These are phyloP conservation scores for Rhodamnia argentea DNA, from an alignment of 345 rosid species.

Conservation along the genomic window DNA sequence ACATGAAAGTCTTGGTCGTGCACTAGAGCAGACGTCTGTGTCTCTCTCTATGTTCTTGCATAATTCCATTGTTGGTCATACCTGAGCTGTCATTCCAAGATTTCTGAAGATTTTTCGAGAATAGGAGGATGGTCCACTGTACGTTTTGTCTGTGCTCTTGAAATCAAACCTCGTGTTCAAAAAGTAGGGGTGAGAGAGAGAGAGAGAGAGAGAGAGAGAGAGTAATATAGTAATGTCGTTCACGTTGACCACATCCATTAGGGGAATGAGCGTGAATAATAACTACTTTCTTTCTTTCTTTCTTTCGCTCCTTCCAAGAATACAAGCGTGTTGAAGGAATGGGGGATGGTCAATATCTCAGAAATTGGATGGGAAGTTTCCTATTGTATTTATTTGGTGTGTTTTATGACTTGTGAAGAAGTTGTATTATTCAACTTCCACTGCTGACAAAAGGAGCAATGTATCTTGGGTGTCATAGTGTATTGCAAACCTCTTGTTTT, in stretches of 20 bases:
- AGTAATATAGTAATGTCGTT: neutral
- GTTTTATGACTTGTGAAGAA: neutral
- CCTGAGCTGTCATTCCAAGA: neutral
- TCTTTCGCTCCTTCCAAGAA: neutral
- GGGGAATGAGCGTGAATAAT: neutral
- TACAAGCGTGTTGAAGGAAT: neutral
- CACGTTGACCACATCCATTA: neutral
- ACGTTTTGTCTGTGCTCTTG: neutral
- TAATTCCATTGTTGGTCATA: neutral
- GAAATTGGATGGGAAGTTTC: neutral
- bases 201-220: neutral
- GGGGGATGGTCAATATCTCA: neutral
- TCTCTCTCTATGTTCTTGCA: neutral
- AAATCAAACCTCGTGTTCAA: neutral
- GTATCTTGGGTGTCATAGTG: neutral
- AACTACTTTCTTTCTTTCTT: too few species aligned
- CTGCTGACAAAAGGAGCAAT: neutral
- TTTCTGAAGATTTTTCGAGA: neutral
- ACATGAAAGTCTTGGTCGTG: neutral
- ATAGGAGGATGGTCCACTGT: neutral
- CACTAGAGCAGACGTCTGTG: neutral
- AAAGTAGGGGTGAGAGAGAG: neutral
- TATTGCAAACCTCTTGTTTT: neutral
- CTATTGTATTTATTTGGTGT: neutral
- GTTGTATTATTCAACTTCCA: neutral